Evolutionary conservation across 139 green algal genomes (phyloP).

Genomic region (Chlorella ohadii): DNA sequence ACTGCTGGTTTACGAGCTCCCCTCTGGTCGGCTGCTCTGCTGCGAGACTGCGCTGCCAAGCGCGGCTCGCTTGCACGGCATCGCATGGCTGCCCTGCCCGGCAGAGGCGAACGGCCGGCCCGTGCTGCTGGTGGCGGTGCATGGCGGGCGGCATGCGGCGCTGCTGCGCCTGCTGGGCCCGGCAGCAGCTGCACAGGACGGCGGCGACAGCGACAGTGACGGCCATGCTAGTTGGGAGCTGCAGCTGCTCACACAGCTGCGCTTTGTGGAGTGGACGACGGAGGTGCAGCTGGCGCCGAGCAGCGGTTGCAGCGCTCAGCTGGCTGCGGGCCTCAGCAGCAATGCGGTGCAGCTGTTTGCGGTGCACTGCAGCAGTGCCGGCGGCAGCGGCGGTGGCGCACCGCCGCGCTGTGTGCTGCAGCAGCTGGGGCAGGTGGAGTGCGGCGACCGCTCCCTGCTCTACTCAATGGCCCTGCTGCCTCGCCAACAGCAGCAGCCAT

Average conservation of each 20-base stretch:
- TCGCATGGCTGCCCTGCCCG: neutral
- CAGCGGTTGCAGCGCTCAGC: neutral
- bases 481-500: neutral
- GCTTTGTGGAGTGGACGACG: slow-evolving; percentile 28
- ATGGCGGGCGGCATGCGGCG: slow-evolving; percentile 39
- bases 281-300: neutral
- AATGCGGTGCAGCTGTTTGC: slow-evolving; percentile 43
- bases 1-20: slow-evolving; percentile 36
- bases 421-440: slow-evolving; percentile 11
- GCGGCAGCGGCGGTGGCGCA: neutral
- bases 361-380: neutral
- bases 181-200: neutral
- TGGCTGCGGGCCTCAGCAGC: slow-evolving; percentile 53
- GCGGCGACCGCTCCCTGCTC: slow-evolving; percentile 46
- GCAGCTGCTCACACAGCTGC: neutral
- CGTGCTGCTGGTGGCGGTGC: slow-evolving; percentile 33
- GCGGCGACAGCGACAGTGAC: neutral
- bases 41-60: slow-evolving; percentile 16
- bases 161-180: slow-evolving; percentile 12
- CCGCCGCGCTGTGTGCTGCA: neutral
- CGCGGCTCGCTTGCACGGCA: slow-evolving; percentile 31
- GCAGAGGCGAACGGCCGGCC: neutral
- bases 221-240: neutral
- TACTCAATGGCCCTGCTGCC: slow-evolving; percentile 58
- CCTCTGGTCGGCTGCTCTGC: neutral